Evolutionary conservation across 208 protist genomes (phyloP), one percentile per base, ranked within the genome.

Genomic region (Leishmania lainsoni): DNA sequence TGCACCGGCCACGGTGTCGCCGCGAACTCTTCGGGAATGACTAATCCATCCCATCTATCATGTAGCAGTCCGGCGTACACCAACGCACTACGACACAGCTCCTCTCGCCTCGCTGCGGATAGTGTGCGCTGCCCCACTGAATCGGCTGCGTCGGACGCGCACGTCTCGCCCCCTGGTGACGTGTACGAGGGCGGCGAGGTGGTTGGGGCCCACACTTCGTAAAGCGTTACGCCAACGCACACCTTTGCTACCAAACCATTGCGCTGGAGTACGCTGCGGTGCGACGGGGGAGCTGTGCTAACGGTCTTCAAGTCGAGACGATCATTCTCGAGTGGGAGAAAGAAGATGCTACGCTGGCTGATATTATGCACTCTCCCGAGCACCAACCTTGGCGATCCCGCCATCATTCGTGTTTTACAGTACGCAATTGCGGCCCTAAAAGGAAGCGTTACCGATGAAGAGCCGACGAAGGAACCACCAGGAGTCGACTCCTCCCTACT

Each of bases 191-290:
- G 20, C n/a, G 26, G 10, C 20, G 48, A 9, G 14, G 48, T 29
- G 48, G 20, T n/a, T 26, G 70, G 1, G 14, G 45, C 12, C n/a
- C 26, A 2, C 32, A 4, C 29, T 39, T 68, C 32, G 56, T 77
- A 66, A 39, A 82, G 54, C 71, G 48, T 81, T 39, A 86, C 80
- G 22, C 80, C 52, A 56, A 69, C 42, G 81, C 78, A 92, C 32
- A 87, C 81, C 82, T 95, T 96, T 26, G 91, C 93, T 22, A 96
- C 81, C 32, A 94, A 73, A 0, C 93, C 93, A 66, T 94, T 90
- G 68, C 83, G 86, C 80, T 95, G 93, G 48, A 96, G 72, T 32
- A 88, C 78, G 0, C 81, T 79, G 26, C 93, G 88, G 76, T 96
- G 93, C 52, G 88, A 74, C 2, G 87, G 84, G 42, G 93, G 93